A percentile compares a stretch with the other conserved stretches of the same genome.
These are phyloP conservation scores for Chaetomium sp. DNA, from an alignment of 2,329 filamentous ascomycete genomes.

Conservation along the genomic window DNA sequence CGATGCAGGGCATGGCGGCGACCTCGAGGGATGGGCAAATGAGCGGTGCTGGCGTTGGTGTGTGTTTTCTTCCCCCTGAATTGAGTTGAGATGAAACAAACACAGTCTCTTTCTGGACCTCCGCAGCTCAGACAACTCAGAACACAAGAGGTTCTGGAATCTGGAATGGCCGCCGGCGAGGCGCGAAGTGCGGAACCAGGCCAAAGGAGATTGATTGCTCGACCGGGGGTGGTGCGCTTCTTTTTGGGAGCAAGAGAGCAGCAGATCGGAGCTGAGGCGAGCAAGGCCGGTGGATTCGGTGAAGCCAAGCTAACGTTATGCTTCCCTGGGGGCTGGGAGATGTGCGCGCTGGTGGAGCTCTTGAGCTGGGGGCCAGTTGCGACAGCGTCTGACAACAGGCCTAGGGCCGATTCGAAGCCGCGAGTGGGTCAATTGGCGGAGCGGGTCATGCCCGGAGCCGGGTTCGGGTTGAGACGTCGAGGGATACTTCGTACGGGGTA, in stretches of 20 bases:
- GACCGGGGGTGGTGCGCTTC: conserved; percentile 16
- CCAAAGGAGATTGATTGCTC: conserved; percentile 1
- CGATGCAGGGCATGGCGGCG: conserved; percentile 25
- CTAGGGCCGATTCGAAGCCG: conserved; percentile 6
- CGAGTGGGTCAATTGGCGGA: conserved; percentile 15
- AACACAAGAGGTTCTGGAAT: conserved; percentile 10
- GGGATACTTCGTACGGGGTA: neutral
- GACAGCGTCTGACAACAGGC: conserved; percentile 6
- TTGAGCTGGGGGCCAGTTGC: neutral
- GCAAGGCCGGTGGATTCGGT: neutral
- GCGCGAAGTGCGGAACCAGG: neutral
- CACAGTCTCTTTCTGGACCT: conserved; percentile 1
- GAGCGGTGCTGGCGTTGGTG: neutral
- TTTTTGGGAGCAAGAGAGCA: neutral
- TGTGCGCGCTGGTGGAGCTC: conserved; percentile 10
- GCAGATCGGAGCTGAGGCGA: neutral
- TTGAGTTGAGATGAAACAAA: conserved; percentile 7
- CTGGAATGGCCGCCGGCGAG: conserved; percentile 1
- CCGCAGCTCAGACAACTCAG: conserved; percentile 7
- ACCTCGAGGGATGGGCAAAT: conserved; percentile 9
- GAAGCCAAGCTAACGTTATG: conserved; percentile 3
- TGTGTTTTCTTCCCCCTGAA: conserved; percentile 3
- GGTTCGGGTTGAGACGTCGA: conserved; percentile 11
- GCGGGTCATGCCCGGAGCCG: conserved; percentile 11
- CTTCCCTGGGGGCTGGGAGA: conserved; percentile 2